phyloP scores from a whole-genome alignment of 371 early-diverging fungal species.

The Saksenaea vasiformis region DNA sequence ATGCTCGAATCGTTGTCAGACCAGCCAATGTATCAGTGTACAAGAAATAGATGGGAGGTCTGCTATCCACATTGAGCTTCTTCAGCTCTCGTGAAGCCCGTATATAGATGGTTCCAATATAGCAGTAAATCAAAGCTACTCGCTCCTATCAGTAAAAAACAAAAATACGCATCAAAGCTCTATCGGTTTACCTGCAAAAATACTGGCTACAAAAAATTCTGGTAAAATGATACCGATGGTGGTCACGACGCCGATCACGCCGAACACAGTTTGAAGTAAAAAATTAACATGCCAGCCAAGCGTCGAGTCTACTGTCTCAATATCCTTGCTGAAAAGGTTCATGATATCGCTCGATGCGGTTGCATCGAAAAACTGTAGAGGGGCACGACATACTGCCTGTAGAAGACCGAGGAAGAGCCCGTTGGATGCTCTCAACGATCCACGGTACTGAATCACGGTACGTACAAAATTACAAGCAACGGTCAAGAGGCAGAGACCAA shows the following conservation, averaged over 20 bases:
- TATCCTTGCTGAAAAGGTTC: constrained; percentile 88
- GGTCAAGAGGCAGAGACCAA: constrained; percentile 31
- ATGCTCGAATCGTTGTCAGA: constrained; percentile 57
- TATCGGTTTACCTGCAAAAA: constrained; percentile 34
- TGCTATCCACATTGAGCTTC: constrained; percentile 49
- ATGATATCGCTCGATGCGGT: constrained; percentile 89
- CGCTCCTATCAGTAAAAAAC: not conserved
- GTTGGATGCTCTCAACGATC: constrained; percentile 67
- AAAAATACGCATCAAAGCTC: not conserved
- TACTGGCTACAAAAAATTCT: constrained; percentile 50
- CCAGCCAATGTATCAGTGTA: constrained; percentile 60
- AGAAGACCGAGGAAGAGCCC: constrained; percentile 61
- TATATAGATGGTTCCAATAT: constrained; percentile 57
- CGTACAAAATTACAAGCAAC: constrained; percentile 47
- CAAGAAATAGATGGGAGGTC: constrained; percentile 53
- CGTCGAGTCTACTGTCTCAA: constrained; percentile 75
- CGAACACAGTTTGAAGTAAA: constrained; percentile 64
- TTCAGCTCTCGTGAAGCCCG: constrained; percentile 56
- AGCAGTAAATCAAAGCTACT: constrained; percentile 32
- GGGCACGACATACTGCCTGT: constrained; percentile 64
- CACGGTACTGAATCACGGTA: constrained; percentile 58
- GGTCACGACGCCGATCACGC: constrained; percentile 68
- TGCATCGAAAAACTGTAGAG: constrained; percentile 83
- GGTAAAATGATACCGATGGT: constrained; percentile 67
- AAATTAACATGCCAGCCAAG: constrained; percentile 71